Base-by-base conservation (phyloP, 441 rosid genomes). In the Theobroma grandiflorum region DNA sequence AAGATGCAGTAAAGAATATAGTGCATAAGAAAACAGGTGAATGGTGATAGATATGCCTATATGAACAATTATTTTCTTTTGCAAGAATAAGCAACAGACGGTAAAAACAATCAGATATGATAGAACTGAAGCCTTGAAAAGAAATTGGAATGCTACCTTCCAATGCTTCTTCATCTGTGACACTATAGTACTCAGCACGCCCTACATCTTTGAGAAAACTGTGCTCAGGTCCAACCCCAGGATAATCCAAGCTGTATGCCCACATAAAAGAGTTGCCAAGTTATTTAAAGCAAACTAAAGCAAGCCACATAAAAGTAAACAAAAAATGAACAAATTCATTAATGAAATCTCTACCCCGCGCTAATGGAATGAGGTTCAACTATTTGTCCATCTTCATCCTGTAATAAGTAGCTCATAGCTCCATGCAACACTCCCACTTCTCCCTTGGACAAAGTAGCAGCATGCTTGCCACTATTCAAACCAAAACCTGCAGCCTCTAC, bases 221-320 rank as follows among this genome's bases (percentile, higher is more conserved):
- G 72, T 95, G 98, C 89, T 96, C 98, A 2, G 99, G 98, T 84
- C 99, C 98, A 75, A 96, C 98, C 87, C 98, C 98, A 77, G 99
- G 99, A 84, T 93, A 96, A 84, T 95, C 98, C 98, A 95, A 89
- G 74, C 98, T 96, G 82, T 49, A 72, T 18, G 47, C 11, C 57
- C 52, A 79, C 63, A 52, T 45, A 11, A 20, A n/a, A 69, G 73
- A 61, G 74, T 77, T 72, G 38, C 2, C 37, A 15, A 14, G 58
- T 40, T 70, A 20, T 47, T 8, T 57, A 78, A 31, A 67, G 33
- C 10, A 43, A 0, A 61, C 65, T 53, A 58, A 69, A 75, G 31
- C 31, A 65, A 20, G 49, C 47, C 12, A 62, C 16, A 14, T 15
- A 14, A 33, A 74, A 52, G 57, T 42, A 5, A 63, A 68, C 4